A percentile compares a stretch with the other conserved stretches of the same genome.
phyloP scores from a whole-genome alignment of 441 rosid species.

The Brassica hybrid region DNA sequence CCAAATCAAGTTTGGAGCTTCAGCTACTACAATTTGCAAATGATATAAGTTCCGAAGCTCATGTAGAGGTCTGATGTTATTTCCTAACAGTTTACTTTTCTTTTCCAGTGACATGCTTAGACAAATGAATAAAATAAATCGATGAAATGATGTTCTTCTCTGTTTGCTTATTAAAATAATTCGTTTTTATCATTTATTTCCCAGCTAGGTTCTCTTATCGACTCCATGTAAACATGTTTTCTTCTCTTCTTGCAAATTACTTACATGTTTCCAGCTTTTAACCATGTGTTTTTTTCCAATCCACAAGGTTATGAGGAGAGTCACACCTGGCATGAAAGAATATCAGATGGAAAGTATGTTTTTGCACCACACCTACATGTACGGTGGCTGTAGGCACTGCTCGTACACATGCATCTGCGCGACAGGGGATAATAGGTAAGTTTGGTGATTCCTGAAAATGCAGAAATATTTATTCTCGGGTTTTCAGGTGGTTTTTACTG shows the following conservation, averaged over 20 bases:
- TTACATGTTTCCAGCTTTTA: slow-evolving; percentile 6
- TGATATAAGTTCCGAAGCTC: slow-evolving; percentile 97
- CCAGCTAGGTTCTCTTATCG: slow-evolving; percentile 2
- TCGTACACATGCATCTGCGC: slow-evolving; percentile 97
- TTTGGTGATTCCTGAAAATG: slow-evolving; percentile 13
- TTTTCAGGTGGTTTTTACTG: not conserved
- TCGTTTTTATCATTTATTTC: not conserved
- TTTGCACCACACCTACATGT: slow-evolving; percentile 93
- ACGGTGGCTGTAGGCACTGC: slow-evolving; percentile 96
- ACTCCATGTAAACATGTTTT: not conserved
- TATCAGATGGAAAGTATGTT: slow-evolving; percentile 97
- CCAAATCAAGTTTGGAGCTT: slow-evolving; percentile 83
- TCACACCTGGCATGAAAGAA: slow-evolving; percentile 72
- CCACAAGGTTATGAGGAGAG: slow-evolving; percentile 34
- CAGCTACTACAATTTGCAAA: slow-evolving; percentile 88
- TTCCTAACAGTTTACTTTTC: not conserved
- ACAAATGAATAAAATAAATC: no score
- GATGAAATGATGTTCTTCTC: no score
- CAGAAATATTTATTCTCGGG: not conserved
- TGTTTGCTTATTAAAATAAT: not conserved
- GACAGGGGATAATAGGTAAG: slow-evolving; percentile 89
- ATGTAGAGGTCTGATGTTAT: slow-evolving; percentile 64
- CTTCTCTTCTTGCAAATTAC: slow-evolving; percentile 15
- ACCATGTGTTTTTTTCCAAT: slow-evolving; percentile 7
- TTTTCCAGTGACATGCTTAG: no score